These are phyloP conservation scores for Coemansia sp. DNA, from an alignment of 192 early-diverging fungal genomes.

Conservation along the genomic window DNA sequence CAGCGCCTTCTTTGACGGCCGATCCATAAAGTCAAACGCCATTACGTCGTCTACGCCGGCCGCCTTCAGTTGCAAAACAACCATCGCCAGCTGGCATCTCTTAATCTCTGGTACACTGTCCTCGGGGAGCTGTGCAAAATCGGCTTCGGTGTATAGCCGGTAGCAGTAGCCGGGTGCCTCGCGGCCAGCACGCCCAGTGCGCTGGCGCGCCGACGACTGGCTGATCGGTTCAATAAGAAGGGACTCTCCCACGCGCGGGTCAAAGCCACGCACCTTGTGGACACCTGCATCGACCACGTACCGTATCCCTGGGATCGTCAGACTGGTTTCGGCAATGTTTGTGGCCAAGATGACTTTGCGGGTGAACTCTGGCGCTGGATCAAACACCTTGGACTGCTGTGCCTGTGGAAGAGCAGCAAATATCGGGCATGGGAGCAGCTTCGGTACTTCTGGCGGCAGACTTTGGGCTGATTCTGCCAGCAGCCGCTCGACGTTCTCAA, in stretches of 20 bases:
- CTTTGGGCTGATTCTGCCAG: constrained; percentile 56
- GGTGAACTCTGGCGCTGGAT: constrained; percentile 77
- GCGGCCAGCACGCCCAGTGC: constrained; percentile 94
- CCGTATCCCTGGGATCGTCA: constrained; percentile 93
- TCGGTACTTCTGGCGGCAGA: constrained; percentile 43
- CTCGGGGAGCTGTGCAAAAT: constrained; percentile 73
- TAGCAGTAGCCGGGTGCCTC: constrained; percentile 92
- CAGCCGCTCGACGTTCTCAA: constrained; percentile 86
- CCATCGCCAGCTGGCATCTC: constrained; percentile 85
- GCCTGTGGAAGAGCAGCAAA: constrained; percentile 90
- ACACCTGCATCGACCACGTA: constrained; percentile 96
- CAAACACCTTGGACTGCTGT: constrained; percentile 90
- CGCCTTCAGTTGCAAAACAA: constrained; percentile 87
- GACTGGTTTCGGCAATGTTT: constrained; percentile 98
- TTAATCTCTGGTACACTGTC: constrained; percentile 93
- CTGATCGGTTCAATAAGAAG: constrained; percentile 86
- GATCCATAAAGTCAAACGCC: constrained; percentile 94
- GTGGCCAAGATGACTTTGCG: constrained; percentile 95
- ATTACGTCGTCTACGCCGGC: constrained; percentile 88
- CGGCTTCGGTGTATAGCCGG: constrained; percentile 88
- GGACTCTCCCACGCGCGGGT: constrained; percentile 89
- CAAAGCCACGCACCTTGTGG: constrained; percentile 88
- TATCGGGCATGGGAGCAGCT: constrained; percentile 81
- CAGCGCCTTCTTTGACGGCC: constrained; percentile 75
- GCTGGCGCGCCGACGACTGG: constrained; percentile 88